Evolutionary conservation across 2,329 filamentous ascomycete genomes (phyloP).

Genomic region (Colletotrichum sublineola): DNA sequence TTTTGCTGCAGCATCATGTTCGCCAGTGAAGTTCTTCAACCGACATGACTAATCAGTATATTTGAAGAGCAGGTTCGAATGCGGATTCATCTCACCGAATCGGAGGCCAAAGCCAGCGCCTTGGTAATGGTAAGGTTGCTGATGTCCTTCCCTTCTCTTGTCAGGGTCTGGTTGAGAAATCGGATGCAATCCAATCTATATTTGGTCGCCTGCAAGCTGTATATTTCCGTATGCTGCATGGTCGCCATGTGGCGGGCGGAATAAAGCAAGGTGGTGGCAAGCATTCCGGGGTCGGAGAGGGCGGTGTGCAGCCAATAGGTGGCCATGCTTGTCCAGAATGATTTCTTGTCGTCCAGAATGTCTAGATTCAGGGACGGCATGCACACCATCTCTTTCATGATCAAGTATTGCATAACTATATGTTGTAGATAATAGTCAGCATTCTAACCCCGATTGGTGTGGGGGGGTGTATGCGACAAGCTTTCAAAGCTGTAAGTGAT

Average conservation of each 20-base stretch:
- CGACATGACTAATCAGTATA: neutral
- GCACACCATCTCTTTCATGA: slow-evolving; percentile 23
- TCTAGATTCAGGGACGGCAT: slow-evolving; percentile 19
- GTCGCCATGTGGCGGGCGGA: slow-evolving; percentile 42
- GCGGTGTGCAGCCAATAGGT: slow-evolving; percentile 43
- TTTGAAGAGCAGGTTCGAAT: neutral
- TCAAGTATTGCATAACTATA: slow-evolving; percentile 14
- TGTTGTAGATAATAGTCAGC: neutral
- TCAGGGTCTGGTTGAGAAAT: slow-evolving; percentile 32
- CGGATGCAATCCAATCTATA: slow-evolving; percentile 43
- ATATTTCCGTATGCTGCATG: neutral
- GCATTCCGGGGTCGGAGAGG: slow-evolving; percentile 44
- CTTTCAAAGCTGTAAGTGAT: neutral
- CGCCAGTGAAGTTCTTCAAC: slow-evolving; percentile 6
- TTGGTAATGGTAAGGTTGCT: slow-evolving; percentile 45
- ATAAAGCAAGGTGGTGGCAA: slow-evolving; percentile 42
- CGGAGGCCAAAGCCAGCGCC: slow-evolving; percentile 42
- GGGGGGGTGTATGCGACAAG: neutral
- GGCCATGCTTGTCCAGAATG: slow-evolving; percentile 36
- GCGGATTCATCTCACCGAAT: slow-evolving; percentile 26
- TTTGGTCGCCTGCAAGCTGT: slow-evolving; percentile 25
- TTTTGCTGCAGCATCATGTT: slow-evolving; percentile 1
- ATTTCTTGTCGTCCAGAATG: slow-evolving; percentile 12
- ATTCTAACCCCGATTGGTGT: neutral
- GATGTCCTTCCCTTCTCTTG: slow-evolving; percentile 24